These are phyloP conservation scores for Acorus calamus DNA, from an alignment of 106 monocot species.

Conservation along the genomic window DNA sequence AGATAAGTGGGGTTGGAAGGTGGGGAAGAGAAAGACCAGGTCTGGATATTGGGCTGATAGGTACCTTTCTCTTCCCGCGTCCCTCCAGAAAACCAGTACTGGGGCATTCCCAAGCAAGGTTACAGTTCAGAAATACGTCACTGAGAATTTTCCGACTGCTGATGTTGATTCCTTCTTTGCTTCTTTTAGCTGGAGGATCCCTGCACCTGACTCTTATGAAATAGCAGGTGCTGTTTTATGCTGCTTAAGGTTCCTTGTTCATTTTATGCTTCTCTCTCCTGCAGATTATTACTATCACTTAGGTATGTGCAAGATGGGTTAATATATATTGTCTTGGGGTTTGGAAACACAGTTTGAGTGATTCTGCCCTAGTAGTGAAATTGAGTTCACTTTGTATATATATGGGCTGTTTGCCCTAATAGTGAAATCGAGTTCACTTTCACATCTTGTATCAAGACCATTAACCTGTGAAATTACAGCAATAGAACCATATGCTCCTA, in stretches of 20 bases:
- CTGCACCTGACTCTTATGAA: constrained; percentile 5
- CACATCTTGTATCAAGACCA: too few relatives aligned
- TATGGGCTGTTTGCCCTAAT: too few relatives aligned
- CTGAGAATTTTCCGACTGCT: constrained; percentile 33
- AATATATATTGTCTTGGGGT: too few relatives aligned
- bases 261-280: not conserved
- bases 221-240: constrained; percentile 13
- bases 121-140: constrained; percentile 34
- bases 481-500: too few relatives aligned
- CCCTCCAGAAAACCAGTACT: constrained; percentile 13
- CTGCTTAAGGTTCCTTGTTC: not conserved
- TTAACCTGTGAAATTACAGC: too few relatives aligned
- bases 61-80: constrained; percentile 36
- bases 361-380: too few relatives aligned
- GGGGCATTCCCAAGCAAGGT: constrained; percentile 30
- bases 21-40: constrained; percentile 36
- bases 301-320: too few relatives aligned
- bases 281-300: not conserved
- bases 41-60: constrained; percentile 55
- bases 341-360: too few relatives aligned
- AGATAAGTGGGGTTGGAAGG: constrained; percentile 79
- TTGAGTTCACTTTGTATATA: too few relatives aligned
- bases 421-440: too few relatives aligned
- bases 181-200: constrained; percentile 62
- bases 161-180: constrained; percentile 55